These are phyloP conservation scores for Eimeria praecox DNA, from an alignment of 169 alveolate species.

Conservation along the genomic window DNA sequence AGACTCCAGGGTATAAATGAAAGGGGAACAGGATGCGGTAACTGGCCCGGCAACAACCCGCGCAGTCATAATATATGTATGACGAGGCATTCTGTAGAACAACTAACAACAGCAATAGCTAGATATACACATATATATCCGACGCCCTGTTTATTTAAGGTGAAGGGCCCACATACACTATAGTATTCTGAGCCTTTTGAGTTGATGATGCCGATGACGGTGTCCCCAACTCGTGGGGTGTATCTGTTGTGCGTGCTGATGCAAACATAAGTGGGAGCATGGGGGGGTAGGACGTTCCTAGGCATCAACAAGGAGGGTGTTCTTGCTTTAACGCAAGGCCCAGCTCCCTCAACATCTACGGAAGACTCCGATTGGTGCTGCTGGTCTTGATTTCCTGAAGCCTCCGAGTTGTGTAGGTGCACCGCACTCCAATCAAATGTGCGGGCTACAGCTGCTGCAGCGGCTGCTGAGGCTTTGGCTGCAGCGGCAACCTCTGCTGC, in stretches of 20 bases:
- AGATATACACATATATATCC: not conserved
- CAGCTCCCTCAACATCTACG: slow-evolving; percentile 40
- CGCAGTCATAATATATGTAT: not conserved
- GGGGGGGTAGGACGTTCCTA: slow-evolving; percentile 57
- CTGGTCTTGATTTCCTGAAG: not conserved
- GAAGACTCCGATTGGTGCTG: slow-evolving; percentile 2
- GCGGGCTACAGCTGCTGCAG: slow-evolving; percentile 66
- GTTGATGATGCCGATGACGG: slow-evolving; percentile 67
- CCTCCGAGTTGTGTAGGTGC: not conserved
- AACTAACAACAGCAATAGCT: not conserved
- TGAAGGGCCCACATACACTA: slow-evolving; percentile 6
- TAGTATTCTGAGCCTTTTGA: slow-evolving; percentile 64
- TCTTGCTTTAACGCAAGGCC: slow-evolving; percentile 48
- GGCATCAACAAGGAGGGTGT: slow-evolving; percentile 53
- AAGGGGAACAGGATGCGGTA: not conserved
- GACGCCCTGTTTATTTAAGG: not conserved
- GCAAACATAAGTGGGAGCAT: slow-evolving; percentile 58
- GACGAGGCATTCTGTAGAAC: not conserved
- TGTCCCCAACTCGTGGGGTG: slow-evolving; percentile 72
- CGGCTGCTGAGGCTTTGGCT: slow-evolving; percentile 27
- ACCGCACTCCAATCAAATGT: slow-evolving; percentile 58
- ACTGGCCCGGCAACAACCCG: not conserved
- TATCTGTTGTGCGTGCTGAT: slow-evolving; percentile 56
- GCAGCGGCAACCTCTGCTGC: slow-evolving; percentile 56
- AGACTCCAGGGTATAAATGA: not conserved